These are phyloP conservation scores for Pelomyxa schiedti DNA, from an alignment of 78 protist species.

Conservation along the genomic window DNA sequence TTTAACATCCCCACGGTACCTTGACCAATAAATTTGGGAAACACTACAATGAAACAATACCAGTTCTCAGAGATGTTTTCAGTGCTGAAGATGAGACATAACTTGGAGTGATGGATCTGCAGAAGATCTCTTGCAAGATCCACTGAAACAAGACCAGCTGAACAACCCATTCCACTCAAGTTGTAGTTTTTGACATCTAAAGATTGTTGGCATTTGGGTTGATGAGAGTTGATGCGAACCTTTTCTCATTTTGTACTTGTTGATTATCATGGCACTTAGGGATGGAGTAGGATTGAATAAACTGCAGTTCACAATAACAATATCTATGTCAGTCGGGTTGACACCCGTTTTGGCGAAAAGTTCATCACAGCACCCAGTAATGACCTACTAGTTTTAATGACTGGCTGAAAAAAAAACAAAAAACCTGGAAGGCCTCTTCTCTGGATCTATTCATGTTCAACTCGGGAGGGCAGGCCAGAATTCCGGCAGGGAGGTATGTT, in stretches of 20 bases:
- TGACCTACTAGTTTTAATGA: too few species aligned
- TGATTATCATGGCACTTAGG: conserved; percentile 52
- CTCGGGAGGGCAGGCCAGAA: conserved; percentile 19
- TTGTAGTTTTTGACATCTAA: conserved; percentile 42
- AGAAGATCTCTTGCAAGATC: conserved; percentile 68
- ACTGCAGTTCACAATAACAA: conserved; percentile 72
- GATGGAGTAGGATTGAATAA: conserved; percentile 80
- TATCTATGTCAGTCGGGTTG: conserved; percentile 60
- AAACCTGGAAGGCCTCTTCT: conserved; percentile 52
- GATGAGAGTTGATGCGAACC: not conserved
- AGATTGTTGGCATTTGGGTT: conserved; percentile 45
- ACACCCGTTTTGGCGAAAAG: conserved; percentile 44
- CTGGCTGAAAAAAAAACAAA: too few species aligned
- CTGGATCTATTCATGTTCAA: conserved; percentile 47
- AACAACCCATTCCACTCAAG: conserved; percentile 80
- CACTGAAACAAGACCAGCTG: conserved; percentile 61
- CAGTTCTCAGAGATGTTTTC: conserved; percentile 85
- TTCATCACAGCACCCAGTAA: conserved; percentile 33
- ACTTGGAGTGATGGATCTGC: conserved; percentile 42
- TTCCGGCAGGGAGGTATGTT: conserved; percentile 57
- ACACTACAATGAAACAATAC: conserved; percentile 56
- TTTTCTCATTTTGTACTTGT: not conserved
- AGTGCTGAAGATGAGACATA: conserved; percentile 57
- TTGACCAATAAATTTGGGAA: not conserved
- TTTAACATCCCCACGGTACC: not conserved